These are phyloP conservation scores for Neurospora sp. DNA, from an alignment of 495 filamentous ascomycete genomes.

Conservation along the genomic window DNA sequence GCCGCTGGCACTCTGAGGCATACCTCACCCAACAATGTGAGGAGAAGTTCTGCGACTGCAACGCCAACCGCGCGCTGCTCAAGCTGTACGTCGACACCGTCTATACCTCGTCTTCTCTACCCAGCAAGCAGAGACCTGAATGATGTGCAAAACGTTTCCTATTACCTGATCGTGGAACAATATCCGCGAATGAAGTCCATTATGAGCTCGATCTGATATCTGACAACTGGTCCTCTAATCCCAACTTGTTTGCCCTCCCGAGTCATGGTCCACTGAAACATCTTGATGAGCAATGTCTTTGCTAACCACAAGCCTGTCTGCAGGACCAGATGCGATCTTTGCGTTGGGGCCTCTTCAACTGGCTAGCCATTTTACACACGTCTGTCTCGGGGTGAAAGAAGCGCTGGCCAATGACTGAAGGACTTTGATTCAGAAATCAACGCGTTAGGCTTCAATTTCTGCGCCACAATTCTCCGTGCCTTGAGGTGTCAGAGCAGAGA, in stretches of 20 bases:
- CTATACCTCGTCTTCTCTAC: neutral
- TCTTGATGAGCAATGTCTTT: neutral
- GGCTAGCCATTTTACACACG: neutral
- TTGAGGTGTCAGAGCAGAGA: neutral
- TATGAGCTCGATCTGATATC: slow-evolving; percentile 67
- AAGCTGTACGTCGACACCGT: slow-evolving; percentile 72
- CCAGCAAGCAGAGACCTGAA: slow-evolving; percentile 13
- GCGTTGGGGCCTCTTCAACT: neutral
- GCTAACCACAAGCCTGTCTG: slow-evolving; percentile 4
- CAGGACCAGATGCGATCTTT: neutral
- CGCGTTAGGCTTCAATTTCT: neutral
- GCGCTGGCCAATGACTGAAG: neutral
- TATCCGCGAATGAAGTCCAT: slow-evolving; percentile 36
- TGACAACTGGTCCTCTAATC: slow-evolving; percentile 32
- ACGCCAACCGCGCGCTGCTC: slow-evolving; percentile 87
- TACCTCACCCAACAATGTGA: slow-evolving; percentile 94
- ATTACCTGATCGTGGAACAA: slow-evolving; percentile 71
- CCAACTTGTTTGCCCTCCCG: neutral
- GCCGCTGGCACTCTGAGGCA: slow-evolving; percentile 76
- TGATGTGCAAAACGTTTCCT: slow-evolving; percentile 97
- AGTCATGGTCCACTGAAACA: neutral
- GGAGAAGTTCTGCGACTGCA: slow-evolving; percentile 83
- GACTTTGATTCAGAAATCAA: neutral
- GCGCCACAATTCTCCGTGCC: neutral
- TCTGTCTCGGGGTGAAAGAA: neutral